Base-by-base conservation (phyloP, 371 early-diverging fungal genomes). In the Mortierella sp. region DNA sequence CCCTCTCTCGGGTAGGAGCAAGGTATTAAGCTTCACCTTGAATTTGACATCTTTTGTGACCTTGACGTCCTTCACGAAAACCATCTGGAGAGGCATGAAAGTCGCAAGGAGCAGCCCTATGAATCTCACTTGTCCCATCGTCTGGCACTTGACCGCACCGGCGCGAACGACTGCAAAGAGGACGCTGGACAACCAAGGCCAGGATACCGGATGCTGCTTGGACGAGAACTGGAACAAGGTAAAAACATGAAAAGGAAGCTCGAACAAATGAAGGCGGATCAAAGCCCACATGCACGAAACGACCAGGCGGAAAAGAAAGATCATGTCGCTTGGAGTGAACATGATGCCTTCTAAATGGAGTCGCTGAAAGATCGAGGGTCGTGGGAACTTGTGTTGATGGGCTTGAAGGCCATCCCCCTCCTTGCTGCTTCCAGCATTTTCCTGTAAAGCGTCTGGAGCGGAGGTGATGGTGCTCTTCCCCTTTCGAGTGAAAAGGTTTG, bases 231-330 rank as follows among this genome's bases (percentile, higher is more conserved):
- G 50, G 72, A 72, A 72, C 23, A 58, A 19, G 0, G 72, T 72
- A 30, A 66, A n/a, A 18, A 72, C 26, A 19, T 52, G 39, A 28
- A 58, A 67, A 0, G 72, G 72, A n/a, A 72, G 67, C 26, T 72
- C 72, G 50, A 72, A 48, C n/a, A 19, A 58, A 42, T 72, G 72
- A 1, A 72, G 55, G 1, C 67, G 66, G 19, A 66, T n/a, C 59
- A 72, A 24, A 5, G 50, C 48, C 72, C 72, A 72, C 42, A 45
- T 16, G 12, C 52, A 34, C 0, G 59, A 26, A 9, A 26, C 1
- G 47, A 53, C 4, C n/a, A 66, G 28, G 24, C 67, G 52, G 21
- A 67, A 16, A n/a, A 72, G n/a, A 27, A 72, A 67, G 18, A 53
- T 0, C 1, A 59, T 19, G 50, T 72, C 72, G 21, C 54, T 50